These are phyloP conservation scores for Harringtonia lauricola DNA, from an alignment of 2,329 filamentous ascomycete genomes.

Conservation along the genomic window DNA sequence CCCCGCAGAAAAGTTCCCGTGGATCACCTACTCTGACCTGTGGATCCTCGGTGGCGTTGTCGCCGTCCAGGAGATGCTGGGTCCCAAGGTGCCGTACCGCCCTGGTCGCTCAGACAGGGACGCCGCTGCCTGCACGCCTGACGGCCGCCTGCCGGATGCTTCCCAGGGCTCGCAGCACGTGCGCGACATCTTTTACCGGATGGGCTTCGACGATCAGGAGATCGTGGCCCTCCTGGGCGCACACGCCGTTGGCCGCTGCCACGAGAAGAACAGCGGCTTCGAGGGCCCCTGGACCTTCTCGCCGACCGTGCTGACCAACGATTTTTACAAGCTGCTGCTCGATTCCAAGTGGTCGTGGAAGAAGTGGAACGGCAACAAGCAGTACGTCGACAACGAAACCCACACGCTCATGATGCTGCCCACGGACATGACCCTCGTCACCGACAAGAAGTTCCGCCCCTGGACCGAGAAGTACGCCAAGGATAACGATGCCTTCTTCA, in stretches of 20 bases:
- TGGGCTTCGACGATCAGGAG: conserved; percentile 96
- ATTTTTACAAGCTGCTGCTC: conserved; percentile 80
- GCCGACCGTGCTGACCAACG: conserved; percentile 85
- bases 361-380: conserved; percentile 86
- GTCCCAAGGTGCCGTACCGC: conserved; percentile 77
- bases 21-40: conserved; percentile 93
- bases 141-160: conserved; percentile 69
- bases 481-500: conserved; percentile 86
- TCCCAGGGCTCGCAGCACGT: conserved; percentile 70
- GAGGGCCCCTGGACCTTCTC: conserved; percentile 88
- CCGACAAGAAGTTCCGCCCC: conserved; percentile 77
- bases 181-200: conserved; percentile 85
- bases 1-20: conserved; percentile 62
- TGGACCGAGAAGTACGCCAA: conserved; percentile 81
- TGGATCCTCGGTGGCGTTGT: conserved; percentile 84
- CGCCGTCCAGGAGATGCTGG: conserved; percentile 92
- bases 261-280: conserved; percentile 79
- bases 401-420: conserved; percentile 97
- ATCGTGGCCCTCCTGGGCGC: conserved; percentile 84
- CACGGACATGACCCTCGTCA: conserved; percentile 74
- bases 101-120: conserved; percentile 78
- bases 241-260: conserved; percentile 78
- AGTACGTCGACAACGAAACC: conserved; percentile 79
- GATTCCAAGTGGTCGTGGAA: conserved; percentile 87
- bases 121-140: conserved; percentile 75